These are phyloP conservation scores for Sambucus nigra DNA, from an alignment of 129 eudicot species.

Conservation along the genomic window DNA sequence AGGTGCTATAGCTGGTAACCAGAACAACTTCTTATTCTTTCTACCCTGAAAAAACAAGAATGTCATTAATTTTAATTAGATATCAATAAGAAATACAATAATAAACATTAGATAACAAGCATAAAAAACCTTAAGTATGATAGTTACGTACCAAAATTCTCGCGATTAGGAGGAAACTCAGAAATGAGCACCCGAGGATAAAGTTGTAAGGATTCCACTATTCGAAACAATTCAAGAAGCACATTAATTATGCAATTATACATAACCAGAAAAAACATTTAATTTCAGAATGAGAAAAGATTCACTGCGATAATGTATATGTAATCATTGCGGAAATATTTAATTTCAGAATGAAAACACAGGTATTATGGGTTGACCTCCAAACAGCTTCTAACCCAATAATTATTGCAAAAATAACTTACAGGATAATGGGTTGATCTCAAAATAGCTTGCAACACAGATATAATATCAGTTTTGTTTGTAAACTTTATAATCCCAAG, in stretches of 20 bases:
- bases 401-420: conserved; percentile 12
- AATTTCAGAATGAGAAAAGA: too few relatives aligned
- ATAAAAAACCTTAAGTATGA: too few relatives aligned
- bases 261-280: too few relatives aligned
- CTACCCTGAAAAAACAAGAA: conserved; percentile 39
- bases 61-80: neutral
- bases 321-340: too few relatives aligned
- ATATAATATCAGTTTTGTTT: conserved; percentile 39
- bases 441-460: conserved; percentile 48
- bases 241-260: too few relatives aligned
- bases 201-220: conserved; percentile 53
- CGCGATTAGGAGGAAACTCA: conserved; percentile 40
- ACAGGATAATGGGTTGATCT: conserved; percentile 44
- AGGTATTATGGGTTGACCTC: too few relatives aligned
- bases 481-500: conserved; percentile 43
- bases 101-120: neutral
- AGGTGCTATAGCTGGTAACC: conserved; percentile 96
- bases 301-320: too few relatives aligned
- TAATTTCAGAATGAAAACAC: too few relatives aligned
- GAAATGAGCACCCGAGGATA: conserved; percentile 50
- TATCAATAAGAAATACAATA: neutral
- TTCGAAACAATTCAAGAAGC: neutral
- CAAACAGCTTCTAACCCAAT: too few relatives aligned
- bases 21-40: conserved; percentile 60
- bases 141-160: conserved; percentile 35